Base-by-base conservation (phyloP, 2,329 filamentous ascomycete species). In the Trichophyton rubrum region DNA sequence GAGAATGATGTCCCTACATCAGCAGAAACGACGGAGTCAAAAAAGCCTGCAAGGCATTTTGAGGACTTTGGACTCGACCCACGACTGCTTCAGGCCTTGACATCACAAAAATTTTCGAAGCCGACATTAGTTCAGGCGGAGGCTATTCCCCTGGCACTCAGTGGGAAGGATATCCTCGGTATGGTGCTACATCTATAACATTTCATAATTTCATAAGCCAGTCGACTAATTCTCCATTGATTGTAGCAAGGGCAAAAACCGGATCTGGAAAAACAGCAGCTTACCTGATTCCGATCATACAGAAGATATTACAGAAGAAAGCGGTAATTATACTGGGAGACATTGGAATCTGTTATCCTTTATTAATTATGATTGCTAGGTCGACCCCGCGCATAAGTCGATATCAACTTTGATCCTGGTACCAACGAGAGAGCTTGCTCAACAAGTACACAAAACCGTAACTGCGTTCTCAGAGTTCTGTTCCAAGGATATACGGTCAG, bases 211-310 rank as follows among this genome's bases (percentile, higher is more conserved):
- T 27, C 5, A 20, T 17, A 56, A 45, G 56, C 45, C 45, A 22
- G 20, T 22, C 13, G 2, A 27, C 49, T 55, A 55, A 22, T 1
- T 59, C 4, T 35, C 17, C 9, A 7, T 35, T 13, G 24, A 35
- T 7, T 59, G n/a, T 63, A 80, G 91, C 90, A 60, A 90, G 92
- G 70, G 90, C 92, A 41, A 95, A 92, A 74, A 97, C 93, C 3
- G 93, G 93, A 11, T 96, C 91, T 3, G 93, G 93, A 66, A 99
- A 99, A 80, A 99, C 93, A 9, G 90, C 90, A n/a, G 92, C 93
- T 57, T 97, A 97, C 71, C 78, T 96, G 5, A 80, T 99, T 47
- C 93, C 93, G 1, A 81, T 96, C n/a, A 76, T 99, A 15, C 88
- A 96, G 66, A 82, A 83, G 40, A 88, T 96, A 63, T 77, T 99